Conservation (phyloP, 2,329 filamentous ascomycete genomes). For the Arthrocladium fulminans region DNA sequence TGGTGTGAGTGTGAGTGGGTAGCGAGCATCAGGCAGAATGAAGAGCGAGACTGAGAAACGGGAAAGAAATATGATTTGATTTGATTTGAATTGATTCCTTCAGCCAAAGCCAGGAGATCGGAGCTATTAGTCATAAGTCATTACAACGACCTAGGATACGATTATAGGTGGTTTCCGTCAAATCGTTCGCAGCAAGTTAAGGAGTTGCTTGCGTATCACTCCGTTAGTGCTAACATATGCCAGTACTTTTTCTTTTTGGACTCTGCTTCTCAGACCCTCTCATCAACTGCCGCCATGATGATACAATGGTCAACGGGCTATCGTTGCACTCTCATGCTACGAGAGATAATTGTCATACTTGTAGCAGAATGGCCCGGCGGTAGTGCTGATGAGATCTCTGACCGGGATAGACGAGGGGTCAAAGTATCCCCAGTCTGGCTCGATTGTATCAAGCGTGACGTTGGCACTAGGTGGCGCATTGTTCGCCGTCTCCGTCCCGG, state of each 20-base stretch:
- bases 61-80: no score
- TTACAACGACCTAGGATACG: not conserved
- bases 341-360: slow-evolving; percentile 16
- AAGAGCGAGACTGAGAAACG: no score
- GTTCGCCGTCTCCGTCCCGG: slow-evolving; percentile 20
- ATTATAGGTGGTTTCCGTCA: not conserved
- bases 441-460: slow-evolving; percentile 19
- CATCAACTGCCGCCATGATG: not conserved
- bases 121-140: no score
- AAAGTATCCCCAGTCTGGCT: slow-evolving; percentile 22
- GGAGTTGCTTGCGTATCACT: not conserved
- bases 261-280: not conserved
- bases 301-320: not conserved
- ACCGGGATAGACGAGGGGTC: slow-evolving; percentile 15
- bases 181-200: not conserved
- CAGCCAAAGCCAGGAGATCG: no score
- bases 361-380: slow-evolving; percentile 23
- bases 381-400: slow-evolving; percentile 21
- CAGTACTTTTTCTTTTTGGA: not conserved
- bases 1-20: no score
- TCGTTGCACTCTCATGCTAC: not conserved
- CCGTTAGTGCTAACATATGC: no score
- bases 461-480: slow-evolving; percentile 19
- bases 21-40: no score
- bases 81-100: no score